Conservation (phyloP, 169 alveolate species). For the Plasmodium knowlesi region DNA sequence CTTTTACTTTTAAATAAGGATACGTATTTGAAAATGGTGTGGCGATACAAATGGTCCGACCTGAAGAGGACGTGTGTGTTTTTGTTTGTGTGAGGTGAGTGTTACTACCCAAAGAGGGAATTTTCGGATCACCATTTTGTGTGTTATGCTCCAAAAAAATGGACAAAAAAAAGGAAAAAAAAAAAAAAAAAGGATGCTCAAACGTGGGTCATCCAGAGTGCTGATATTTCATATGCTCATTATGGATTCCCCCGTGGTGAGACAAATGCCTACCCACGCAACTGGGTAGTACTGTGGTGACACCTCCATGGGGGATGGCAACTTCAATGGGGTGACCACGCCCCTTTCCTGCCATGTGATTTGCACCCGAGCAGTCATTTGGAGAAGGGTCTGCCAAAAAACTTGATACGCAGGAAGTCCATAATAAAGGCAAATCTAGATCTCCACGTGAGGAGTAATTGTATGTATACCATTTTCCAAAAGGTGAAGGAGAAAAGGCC, state of each 20-base stretch:
- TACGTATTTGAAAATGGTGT: neutral
- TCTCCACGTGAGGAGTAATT: constrained; percentile 77
- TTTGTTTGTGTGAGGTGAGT: neutral
- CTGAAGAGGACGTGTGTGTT: neutral
- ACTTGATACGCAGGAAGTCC: constrained; percentile 55
- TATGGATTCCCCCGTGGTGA: neutral
- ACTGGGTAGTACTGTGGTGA: neutral
- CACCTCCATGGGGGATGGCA: neutral
- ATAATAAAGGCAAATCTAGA: constrained; percentile 70
- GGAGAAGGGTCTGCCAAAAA: constrained; percentile 74
- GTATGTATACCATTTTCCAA: constrained; percentile 80
- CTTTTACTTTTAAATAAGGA: neutral
- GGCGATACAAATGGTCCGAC: neutral
- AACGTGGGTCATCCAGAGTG: neutral
- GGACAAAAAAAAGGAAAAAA: neutral
- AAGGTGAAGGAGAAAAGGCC: constrained; percentile 74
- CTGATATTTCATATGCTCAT: neutral
- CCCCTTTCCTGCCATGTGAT: neutral
- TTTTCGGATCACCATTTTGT: neutral
- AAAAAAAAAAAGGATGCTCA: neutral
- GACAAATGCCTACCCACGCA: neutral
- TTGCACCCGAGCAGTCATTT: neutral
- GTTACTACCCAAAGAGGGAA: neutral
- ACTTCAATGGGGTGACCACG: neutral
- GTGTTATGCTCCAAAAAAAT: neutral